Conservation (phyloP, 768 basidiomycete genomes). For the Cubamyces sp. region DNA sequence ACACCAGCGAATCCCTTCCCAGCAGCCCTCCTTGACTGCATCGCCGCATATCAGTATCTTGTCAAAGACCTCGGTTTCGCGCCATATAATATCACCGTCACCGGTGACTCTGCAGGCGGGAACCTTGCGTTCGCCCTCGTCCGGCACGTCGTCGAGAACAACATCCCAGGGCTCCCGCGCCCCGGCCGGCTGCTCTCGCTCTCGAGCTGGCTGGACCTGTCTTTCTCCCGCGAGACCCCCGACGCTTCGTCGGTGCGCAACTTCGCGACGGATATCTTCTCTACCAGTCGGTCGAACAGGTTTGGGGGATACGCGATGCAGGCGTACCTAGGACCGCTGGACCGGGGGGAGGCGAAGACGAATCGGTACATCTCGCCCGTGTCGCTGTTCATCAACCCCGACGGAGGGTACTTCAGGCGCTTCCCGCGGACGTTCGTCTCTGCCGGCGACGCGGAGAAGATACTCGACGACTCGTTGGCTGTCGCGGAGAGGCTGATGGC, state of each 20-base stretch:
- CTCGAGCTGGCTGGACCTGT: conserved; percentile 36
- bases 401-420: conserved; percentile 30
- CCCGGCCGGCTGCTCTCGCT: conserved; percentile 41
- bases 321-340: conserved; percentile 15
- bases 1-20: conserved; percentile 49
- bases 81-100: conserved; percentile 48
- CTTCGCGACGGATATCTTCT: conserved; percentile 7
- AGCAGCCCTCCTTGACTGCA: conserved; percentile 53
- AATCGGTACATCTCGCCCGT: conserved; percentile 27
- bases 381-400: conserved; percentile 14
- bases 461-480: conserved; percentile 19
- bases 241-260: conserved; percentile 14
- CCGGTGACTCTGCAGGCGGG: conserved; percentile 61
- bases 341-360: conserved; percentile 5
- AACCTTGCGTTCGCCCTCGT: conserved; percentile 49
- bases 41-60: conserved; percentile 56
- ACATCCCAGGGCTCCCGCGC: conserved; percentile 14
- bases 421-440: conserved; percentile 41
- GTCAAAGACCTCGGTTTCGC: conserved; percentile 45
- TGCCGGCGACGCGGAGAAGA: conserved; percentile 36
- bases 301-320: conserved; percentile 14
- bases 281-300: background rate
- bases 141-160: conserved; percentile 39
- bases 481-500: conserved; percentile 12
- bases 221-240: conserved; percentile 6